Percentiles rank a stretch among this genome's conserved stretches.
These are phyloP conservation scores for Gossypium ekmanianum DNA, from an alignment of 345 rosid genomes.

Conservation along the genomic window DNA sequence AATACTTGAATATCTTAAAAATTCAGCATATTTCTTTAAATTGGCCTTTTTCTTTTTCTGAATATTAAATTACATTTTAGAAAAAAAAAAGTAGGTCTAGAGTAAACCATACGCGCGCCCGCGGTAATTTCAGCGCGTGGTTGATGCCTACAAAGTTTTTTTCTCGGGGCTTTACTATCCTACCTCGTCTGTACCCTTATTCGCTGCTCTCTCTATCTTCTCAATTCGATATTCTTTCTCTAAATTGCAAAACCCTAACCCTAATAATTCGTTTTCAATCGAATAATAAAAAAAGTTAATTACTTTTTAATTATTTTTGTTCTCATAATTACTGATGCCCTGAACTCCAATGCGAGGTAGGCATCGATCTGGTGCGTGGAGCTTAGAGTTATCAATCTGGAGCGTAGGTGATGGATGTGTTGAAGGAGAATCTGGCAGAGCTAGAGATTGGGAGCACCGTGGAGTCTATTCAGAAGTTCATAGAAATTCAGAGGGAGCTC, in stretches of 20 bases:
- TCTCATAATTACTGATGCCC: constrained; percentile 4
- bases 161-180: background rate
- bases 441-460: constrained; percentile 58
- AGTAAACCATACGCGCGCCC: background rate
- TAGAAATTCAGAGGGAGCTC: constrained; percentile 66
- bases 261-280: constrained; percentile 18
- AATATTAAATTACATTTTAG: too few relatives aligned
- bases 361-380: constrained; percentile 24
- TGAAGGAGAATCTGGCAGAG: constrained; percentile 41
- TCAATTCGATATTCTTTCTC: background rate
- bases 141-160: background rate
- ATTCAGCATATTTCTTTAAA: too few relatives aligned
- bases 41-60: too few relatives aligned
- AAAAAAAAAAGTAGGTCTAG: too few relatives aligned
- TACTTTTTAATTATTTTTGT: background rate
- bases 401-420: constrained; percentile 44
- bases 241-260: constrained; percentile 36
- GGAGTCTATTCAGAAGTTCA: constrained; percentile 55
- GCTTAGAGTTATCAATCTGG: constrained; percentile 26
- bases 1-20: too few relatives aligned
- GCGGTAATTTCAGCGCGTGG: background rate
- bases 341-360: constrained; percentile 26
- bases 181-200: constrained; percentile 2
- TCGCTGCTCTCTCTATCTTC: background rate
- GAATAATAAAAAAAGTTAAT: background rate